Base-by-base conservation (phyloP, 192 early-diverging fungal genomes). In the Coemansia furcata region DNA sequence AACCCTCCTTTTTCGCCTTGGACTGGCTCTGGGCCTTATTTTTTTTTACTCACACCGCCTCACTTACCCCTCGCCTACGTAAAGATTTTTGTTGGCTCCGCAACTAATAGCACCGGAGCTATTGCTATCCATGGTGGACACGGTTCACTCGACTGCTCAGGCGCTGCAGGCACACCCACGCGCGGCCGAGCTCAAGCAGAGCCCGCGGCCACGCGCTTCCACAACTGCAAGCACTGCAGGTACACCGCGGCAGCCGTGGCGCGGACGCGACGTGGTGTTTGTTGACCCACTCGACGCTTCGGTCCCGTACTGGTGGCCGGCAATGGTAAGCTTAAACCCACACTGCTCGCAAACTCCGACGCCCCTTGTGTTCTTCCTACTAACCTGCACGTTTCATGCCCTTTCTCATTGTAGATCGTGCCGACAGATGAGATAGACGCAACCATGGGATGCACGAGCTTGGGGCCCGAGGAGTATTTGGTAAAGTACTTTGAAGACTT, bases 281-380 rank as follows among this genome's bases (percentile, higher is more conserved):
- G 88, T 89, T 26, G 86, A 89, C 78, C 88, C 88, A 9, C 85
- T 87, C 29, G 88, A 89, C 68, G 26, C 74, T 0, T 68, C 69
- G 26, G 81, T 79, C 0, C 84, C 83, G 32, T 86, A 84, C 69
- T 89, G 88, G 88, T 89, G 88, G 88, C 86, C 88, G 6, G 88
- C 85, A 54, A 85, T 89, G 84, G 78, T 81, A 69, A 64, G 74
- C 8, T 4, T 14, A 38, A 33, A 9, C 33, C 12, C 44, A 46
- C n/a, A n/a, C 44, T 19, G 44, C 15, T 19, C 6, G 44, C 44
- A 19, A 46, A 33, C 43, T 39, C 8, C 37, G 38, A n/a, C 52
- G n/a, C 33, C 15, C 29, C 23, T 23, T 65, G 19, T 19, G 44
- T 19, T 19, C 44, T 46, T 46, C 44, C 44, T 6, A n/a, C 4